A percentile compares a stretch with the other conserved stretches of the same genome.
Evolutionary conservation across 1,284 basidiomycete genomes (phyloP).

Genomic region (Phellopilus nigrolimitatus): DNA sequence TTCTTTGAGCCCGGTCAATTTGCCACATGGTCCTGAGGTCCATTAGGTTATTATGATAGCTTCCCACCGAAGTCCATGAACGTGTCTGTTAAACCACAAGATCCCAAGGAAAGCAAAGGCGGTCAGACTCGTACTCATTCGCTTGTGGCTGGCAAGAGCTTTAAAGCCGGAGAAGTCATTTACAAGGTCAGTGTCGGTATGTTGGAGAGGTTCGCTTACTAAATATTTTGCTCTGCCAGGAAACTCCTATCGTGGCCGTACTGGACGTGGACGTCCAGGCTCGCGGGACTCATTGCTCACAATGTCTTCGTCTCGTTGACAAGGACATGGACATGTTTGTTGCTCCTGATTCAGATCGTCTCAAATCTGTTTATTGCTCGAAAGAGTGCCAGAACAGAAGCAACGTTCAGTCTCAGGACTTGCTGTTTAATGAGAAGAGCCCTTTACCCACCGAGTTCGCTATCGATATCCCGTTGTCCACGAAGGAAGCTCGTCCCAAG

Average conservation of each 20-base stretch:
- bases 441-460: constrained; percentile 53
- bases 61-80: constrained; percentile 71
- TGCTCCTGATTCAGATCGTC: constrained; percentile 43
- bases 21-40: constrained; percentile 26
- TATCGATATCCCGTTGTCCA: constrained; percentile 30
- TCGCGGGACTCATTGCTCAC: constrained; percentile 61
- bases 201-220: constrained; percentile 9
- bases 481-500: constrained; percentile 41
- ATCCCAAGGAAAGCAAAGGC: constrained; percentile 33
- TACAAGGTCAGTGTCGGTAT: constrained; percentile 50
- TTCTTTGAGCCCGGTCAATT: constrained; percentile 12
- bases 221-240: constrained; percentile 42
- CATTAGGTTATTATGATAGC: constrained; percentile 63
- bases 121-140: constrained; percentile 42
- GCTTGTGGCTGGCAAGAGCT: constrained; percentile 63
- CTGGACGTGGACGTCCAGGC: constrained; percentile 67
- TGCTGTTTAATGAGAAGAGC: constrained; percentile 65
- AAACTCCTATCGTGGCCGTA: constrained; percentile 61
- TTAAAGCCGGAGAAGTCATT: constrained; percentile 65
- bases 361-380: constrained; percentile 67
- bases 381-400: constrained; percentile 54
- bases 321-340: constrained; percentile 41
- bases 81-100: constrained; percentile 50
- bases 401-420: constrained; percentile 54
- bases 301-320: constrained; percentile 60